Evolutionary conservation across 1,139 yeast genomes (phyloP).

Genomic region (Pichia kudriavzevii): DNA sequence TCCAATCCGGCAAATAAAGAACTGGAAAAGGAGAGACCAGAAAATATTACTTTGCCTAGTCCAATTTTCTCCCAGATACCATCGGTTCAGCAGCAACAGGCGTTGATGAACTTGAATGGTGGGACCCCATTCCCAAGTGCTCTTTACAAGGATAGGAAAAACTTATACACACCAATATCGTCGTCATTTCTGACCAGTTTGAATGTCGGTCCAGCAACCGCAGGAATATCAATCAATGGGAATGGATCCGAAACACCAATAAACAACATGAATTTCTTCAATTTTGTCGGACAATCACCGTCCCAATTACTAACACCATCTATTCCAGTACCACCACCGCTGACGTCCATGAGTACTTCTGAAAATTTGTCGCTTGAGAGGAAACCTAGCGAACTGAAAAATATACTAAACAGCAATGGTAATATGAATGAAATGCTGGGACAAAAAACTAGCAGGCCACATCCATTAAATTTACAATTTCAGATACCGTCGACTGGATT

Average conservation of each 20-base stretch:
- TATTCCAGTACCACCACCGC: conserved; percentile 18
- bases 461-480: no score
- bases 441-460: no score
- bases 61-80: no score
- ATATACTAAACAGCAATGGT: no score
- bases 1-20: conserved; percentile 1
- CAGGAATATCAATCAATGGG: not conserved
- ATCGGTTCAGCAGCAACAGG: no score
- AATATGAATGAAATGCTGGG: no score
- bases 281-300: conserved; percentile 26
- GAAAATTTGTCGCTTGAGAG: no score
- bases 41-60: conserved; percentile 8
- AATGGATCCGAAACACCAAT: conserved; percentile 16
- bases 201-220: conserved; percentile 3
- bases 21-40: not conserved
- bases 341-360: no score
- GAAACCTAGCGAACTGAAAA: no score
- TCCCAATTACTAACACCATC: conserved; percentile 19
- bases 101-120: conserved; percentile 4
- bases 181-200: conserved; percentile 8
- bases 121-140: conserved; percentile 10
- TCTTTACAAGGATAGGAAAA: conserved; percentile 7
- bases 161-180: conserved; percentile 8
- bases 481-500: no score
- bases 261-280: conserved; percentile 22